A percentile compares a stretch with the other conserved stretches of the same genome.
Conservation (phyloP, 2,329 filamentous ascomycete genomes). For the Geosmithia morbida region DNA sequence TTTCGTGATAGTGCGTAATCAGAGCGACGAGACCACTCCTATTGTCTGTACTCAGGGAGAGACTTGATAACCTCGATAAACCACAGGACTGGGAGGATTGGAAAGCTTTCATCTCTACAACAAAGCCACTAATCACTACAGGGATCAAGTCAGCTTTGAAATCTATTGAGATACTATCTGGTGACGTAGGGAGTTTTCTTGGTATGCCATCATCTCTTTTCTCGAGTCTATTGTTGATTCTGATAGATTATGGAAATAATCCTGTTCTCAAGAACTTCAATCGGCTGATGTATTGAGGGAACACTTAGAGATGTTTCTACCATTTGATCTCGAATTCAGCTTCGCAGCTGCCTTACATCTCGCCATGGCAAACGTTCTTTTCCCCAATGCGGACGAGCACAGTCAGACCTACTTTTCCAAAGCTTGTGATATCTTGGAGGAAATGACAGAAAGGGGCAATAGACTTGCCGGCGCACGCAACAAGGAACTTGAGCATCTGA, state of each 20-base stretch:
- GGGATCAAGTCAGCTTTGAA: constrained; percentile 26
- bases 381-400: constrained; percentile 12
- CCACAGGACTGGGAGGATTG: constrained; percentile 12
- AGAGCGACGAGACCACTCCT: constrained; percentile 22
- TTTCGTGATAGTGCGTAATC: constrained; percentile 16
- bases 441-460: constrained; percentile 18
- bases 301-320: constrained; percentile 18
- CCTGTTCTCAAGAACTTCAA: background rate
- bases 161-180: constrained; percentile 19
- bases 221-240: background rate
- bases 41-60: constrained; percentile 21
- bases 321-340: constrained; percentile 22
- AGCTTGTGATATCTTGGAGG: constrained; percentile 15
- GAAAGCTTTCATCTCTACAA: constrained; percentile 15
- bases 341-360: constrained; percentile 19
- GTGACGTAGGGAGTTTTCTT: constrained; percentile 16
- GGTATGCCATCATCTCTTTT: constrained; percentile 10
- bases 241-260: no score
- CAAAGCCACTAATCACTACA: constrained; percentile 18
- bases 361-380: constrained; percentile 19
- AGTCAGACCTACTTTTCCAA: constrained; percentile 8
- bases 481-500: constrained; percentile 14
- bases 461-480: constrained; percentile 16
- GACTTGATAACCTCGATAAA: constrained; percentile 12
- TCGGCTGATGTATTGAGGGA: background rate